Conservation (phyloP, 2,329 filamentous ascomycete genomes). For the Hortaea werneckii region DNA sequence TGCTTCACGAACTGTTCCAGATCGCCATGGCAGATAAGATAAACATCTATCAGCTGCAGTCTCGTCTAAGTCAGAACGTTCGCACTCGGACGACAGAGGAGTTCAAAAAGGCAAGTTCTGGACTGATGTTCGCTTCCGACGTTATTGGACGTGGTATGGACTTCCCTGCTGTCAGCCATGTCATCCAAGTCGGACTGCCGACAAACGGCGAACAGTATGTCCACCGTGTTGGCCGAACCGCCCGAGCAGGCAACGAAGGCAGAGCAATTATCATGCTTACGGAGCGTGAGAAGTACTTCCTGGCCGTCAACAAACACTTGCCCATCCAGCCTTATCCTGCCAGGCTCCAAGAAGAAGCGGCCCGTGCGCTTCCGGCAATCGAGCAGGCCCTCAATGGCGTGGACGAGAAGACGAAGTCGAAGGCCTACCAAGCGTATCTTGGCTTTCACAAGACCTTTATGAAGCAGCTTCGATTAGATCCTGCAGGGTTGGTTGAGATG, state of each 20-base stretch:
- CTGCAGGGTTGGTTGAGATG: conserved; percentile 30
- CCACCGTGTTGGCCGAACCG: conserved; percentile 88
- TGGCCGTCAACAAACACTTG: conserved; percentile 37
- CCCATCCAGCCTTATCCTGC: conserved; percentile 42
- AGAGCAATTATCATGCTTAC: conserved; percentile 46
- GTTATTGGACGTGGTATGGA: conserved; percentile 93
- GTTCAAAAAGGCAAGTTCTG: conserved; percentile 36
- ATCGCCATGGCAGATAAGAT: conserved; percentile 27
- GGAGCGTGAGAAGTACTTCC: conserved; percentile 43
- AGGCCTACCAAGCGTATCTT: conserved; percentile 38
- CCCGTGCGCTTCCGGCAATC: conserved; percentile 24
- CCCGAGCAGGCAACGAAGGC: conserved; percentile 67
- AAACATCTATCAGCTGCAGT: conserved; percentile 34
- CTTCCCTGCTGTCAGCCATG: conserved; percentile 92
- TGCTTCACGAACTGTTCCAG: conserved; percentile 30
- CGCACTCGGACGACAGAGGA: conserved; percentile 35
- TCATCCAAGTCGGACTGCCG: conserved; percentile 60
- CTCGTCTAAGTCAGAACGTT: conserved; percentile 32
- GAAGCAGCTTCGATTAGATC: conserved; percentile 32
- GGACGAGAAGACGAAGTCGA: conserved; percentile 31
- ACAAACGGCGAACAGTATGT: conserved; percentile 57
- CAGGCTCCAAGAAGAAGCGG: conserved; percentile 29
- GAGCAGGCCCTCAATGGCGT: conserved; percentile 24
- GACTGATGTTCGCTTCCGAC: conserved; percentile 48
- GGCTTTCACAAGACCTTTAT: conserved; percentile 38